These are phyloP conservation scores for Fraxinus latifolia DNA, from an alignment of 305 asterid genomes.

Conservation along the genomic window DNA sequence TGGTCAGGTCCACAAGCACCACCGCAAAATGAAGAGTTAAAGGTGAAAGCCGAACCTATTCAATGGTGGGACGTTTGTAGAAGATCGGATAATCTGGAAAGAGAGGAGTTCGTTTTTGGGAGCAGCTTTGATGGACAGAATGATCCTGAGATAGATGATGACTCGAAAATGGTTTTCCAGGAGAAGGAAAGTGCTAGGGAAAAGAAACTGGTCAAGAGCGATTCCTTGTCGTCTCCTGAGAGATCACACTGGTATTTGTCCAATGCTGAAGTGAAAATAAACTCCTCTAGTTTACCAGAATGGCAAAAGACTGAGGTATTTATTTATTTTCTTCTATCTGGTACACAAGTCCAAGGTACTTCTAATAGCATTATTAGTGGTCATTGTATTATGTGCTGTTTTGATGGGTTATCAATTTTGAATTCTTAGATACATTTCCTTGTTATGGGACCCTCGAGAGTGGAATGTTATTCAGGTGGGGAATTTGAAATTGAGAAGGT, in stretches of 20 bases:
- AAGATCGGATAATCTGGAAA: slow-evolving; percentile 86
- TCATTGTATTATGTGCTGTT: slow-evolving; percentile 21
- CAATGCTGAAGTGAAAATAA: slow-evolving; percentile 93
- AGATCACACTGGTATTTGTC: slow-evolving; percentile 77
- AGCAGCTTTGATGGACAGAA: slow-evolving; percentile 48
- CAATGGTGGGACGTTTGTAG: slow-evolving; percentile 99
- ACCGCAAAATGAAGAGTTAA: slow-evolving; percentile 65
- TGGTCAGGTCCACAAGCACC: slow-evolving; percentile 48
- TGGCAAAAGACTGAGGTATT: slow-evolving; percentile 81
- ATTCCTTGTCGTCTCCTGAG: slow-evolving; percentile 49
- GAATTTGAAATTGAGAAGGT: slow-evolving; percentile 77
- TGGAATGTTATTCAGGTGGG: slow-evolving; percentile 45
- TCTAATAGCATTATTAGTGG: not conserved
- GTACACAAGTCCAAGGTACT: slow-evolving; percentile 40
- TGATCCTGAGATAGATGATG: slow-evolving; percentile 40
- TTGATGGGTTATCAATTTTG: slow-evolving; percentile 16
- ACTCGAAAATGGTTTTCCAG: slow-evolving; percentile 36
- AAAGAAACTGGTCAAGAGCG: slow-evolving; percentile 41
- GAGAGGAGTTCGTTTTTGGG: slow-evolving; percentile 69
- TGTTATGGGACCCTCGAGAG: slow-evolving; percentile 53
- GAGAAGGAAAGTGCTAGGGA: slow-evolving; percentile 42
- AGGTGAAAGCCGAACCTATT: slow-evolving; percentile 77
- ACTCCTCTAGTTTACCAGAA: slow-evolving; percentile 66
- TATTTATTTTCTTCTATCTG: not conserved
- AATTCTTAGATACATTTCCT: slow-evolving; percentile 64